Evolutionary conservation across 805 yeast species (phyloP).

Genomic region (Vanderwaltozyma polyspora): DNA sequence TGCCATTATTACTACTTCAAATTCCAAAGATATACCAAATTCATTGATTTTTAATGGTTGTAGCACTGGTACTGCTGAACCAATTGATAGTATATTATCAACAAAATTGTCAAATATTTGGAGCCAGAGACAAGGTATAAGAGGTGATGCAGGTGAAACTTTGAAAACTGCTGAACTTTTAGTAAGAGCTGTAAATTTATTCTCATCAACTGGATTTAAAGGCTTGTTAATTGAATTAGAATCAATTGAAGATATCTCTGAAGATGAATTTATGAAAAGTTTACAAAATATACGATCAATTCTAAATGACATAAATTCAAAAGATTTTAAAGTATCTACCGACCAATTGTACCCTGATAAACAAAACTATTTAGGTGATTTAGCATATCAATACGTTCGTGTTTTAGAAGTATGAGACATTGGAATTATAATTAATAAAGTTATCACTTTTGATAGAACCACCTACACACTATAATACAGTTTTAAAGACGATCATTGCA

Average conservation of each 20-base stretch:
- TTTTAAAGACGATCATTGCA: no score
- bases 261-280: constrained; percentile 9
- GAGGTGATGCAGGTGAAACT: constrained; percentile 26
- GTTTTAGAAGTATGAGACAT: constrained; percentile 14
- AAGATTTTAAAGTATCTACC: constrained; percentile 13
- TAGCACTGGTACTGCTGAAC: constrained; percentile 15
- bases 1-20: constrained; percentile 16
- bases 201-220: constrained; percentile 25
- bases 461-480: no score
- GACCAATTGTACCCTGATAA: constrained; percentile 9
- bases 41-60: constrained; percentile 14
- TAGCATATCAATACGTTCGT: constrained; percentile 23
- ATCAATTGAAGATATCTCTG: constrained; percentile 7
- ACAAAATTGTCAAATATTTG: constrained; percentile 24
- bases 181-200: constrained; percentile 21
- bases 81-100: constrained; percentile 17
- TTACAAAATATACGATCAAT: constrained; percentile 10
- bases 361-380: constrained; percentile 11
- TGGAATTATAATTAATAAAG: neutral
- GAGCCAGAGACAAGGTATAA: constrained; percentile 23
- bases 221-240: constrained; percentile 22
- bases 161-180: constrained; percentile 14
- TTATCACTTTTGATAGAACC: neutral
- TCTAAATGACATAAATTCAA: constrained; percentile 12
- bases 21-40: constrained; percentile 9